Evolutionary conservation across 2,329 filamentous ascomycete species (phyloP).

Genomic region (Botrytis fabae): DNA sequence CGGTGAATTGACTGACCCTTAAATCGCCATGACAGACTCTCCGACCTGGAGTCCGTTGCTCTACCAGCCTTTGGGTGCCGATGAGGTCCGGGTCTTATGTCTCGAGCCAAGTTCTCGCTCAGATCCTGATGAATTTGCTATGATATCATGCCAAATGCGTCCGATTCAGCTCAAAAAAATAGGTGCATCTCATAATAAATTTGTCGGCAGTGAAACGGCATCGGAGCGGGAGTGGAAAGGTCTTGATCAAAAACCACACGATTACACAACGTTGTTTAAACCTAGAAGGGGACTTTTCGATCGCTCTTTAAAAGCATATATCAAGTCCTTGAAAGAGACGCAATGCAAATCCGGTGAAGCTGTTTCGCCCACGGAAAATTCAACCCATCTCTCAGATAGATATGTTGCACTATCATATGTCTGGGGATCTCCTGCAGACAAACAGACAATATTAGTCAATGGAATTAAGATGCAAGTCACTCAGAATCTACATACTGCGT

Average conservation of each 20-base stretch:
- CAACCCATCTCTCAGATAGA: conserved; percentile 8
- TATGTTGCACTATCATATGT: conserved; percentile 19
- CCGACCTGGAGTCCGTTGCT: conserved; percentile 7
- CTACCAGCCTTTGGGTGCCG: background rate
- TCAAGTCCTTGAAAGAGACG: background rate
- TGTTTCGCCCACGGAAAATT: fast-evolving
- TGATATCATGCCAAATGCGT: conserved; percentile 18
- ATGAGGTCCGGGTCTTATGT: conserved; percentile 12
- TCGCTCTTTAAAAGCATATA: conserved; percentile 8
- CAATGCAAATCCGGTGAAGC: background rate
- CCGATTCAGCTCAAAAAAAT: background rate
- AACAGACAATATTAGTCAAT: conserved; percentile 17
- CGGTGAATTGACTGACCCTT: fast-evolving
- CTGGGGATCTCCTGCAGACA: conserved; percentile 12
- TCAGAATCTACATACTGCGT: conserved; percentile 7
- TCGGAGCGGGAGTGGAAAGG: background rate
- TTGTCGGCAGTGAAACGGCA: background rate
- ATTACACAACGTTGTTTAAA: conserved; percentile 13
- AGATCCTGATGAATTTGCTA: background rate
- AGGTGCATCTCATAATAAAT: background rate
- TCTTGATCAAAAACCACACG: background rate
- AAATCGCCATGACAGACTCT: background rate
- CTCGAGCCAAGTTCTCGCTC: conserved; percentile 18
- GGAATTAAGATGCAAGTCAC: conserved; percentile 12
- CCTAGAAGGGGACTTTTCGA: conserved; percentile 11